Evolutionary conservation across 805 yeast genomes (phyloP).

Genomic region (Ogataea ganodermae): DNA sequence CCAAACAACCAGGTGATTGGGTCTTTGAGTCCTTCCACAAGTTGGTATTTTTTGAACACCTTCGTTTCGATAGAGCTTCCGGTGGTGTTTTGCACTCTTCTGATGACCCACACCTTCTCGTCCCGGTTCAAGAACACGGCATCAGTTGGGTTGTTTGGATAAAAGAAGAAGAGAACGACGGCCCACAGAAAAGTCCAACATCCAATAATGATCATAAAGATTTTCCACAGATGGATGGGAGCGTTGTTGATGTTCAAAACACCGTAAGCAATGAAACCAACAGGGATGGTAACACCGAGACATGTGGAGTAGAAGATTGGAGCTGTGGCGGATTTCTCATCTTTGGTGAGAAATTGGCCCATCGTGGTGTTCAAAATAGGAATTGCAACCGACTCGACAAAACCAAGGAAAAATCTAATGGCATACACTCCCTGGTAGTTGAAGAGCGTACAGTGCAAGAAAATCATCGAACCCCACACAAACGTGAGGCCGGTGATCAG

Average conservation of each 20-base stretch:
- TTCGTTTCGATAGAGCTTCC: constrained; percentile 27
- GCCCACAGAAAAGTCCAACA: constrained; percentile 48
- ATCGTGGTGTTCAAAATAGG: constrained; percentile 21
- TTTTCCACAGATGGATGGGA: constrained; percentile 42
- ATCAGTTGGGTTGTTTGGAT: constrained; percentile 60
- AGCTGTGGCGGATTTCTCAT: constrained; percentile 44
- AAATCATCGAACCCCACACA: constrained; percentile 45
- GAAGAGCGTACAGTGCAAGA: constrained; percentile 43
- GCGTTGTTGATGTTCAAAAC: constrained; percentile 24
- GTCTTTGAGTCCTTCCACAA: constrained; percentile 30
- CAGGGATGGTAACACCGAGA: constrained; percentile 43
- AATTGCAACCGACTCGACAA: constrained; percentile 32
- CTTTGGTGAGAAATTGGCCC: constrained; percentile 47
- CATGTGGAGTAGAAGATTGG: constrained; percentile 52
- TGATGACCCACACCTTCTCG: constrained; percentile 38
- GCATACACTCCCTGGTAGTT: constrained; percentile 39
- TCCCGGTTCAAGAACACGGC: constrained; percentile 40
- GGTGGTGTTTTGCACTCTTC: constrained; percentile 28
- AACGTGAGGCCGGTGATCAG: constrained; percentile 37
- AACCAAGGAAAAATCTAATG: constrained; percentile 39
- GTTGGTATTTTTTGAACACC: constrained; percentile 31
- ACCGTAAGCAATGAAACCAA: constrained; percentile 36
- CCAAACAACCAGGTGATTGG: constrained; percentile 47
- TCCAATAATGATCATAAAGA: constrained; percentile 51
- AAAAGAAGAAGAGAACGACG: constrained; percentile 39